Evolutionary conservation across 306 rosid genomes (phyloP).

Genomic region (Luffa aegyptiaca): DNA sequence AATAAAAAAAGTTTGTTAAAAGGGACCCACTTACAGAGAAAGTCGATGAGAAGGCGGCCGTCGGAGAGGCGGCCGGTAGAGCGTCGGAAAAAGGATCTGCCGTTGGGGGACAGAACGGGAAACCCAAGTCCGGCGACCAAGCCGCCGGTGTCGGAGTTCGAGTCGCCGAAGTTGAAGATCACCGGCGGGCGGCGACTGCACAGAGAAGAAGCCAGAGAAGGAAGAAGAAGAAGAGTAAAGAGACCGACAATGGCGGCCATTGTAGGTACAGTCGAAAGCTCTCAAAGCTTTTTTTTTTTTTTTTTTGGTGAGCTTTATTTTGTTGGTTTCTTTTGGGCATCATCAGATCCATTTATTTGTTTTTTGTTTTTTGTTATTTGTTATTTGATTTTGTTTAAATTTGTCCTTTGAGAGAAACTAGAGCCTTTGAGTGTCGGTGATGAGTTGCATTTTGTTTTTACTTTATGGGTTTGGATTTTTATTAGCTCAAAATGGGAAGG

Average conservation of each 20-base stretch:
- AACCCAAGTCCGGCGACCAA: conserved; percentile 83
- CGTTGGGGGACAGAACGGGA: conserved; percentile 60
- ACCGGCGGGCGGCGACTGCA: conserved; percentile 24
- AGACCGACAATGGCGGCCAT: neutral
- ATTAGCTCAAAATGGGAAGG: too few relatives aligned
- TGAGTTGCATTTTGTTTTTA: too few relatives aligned
- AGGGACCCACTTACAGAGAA: conserved; percentile 46
- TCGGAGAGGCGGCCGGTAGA: conserved; percentile 85
- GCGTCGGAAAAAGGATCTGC: conserved; percentile 65
- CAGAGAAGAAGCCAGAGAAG: neutral
- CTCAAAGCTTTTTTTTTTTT: neutral
- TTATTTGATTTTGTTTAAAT: too few relatives aligned
- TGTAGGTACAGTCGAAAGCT: neutral
- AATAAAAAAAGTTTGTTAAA: too few relatives aligned
- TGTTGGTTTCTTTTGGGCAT: neutral
- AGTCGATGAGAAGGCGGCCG: conserved; percentile 73
- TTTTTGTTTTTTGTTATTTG: too few relatives aligned
- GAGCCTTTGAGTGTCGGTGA: too few relatives aligned
- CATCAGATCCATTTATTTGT: neutral
- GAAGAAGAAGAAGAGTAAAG: neutral
- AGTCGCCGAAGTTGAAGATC: conserved; percentile 80
- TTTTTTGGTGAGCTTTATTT: neutral
- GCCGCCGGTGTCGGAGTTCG: conserved; percentile 98
- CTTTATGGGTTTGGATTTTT: too few relatives aligned
- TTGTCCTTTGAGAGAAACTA: too few relatives aligned